Evolutionary conservation across 192 early-diverging fungal species (phyloP).

Genomic region (Umbelopsis isabellina): DNA sequence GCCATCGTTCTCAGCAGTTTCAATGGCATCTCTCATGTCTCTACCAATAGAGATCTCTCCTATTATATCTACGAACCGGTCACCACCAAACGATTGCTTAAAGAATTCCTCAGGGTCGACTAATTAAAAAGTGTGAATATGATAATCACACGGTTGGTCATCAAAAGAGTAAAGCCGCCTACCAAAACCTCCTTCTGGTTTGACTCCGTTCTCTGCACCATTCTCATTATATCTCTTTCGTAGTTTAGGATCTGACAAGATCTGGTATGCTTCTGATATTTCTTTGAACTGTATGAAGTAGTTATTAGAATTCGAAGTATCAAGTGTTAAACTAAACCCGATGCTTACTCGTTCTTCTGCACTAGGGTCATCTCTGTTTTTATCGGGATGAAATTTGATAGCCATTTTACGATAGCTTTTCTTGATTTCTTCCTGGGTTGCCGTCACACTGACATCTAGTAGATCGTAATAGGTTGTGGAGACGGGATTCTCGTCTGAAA

Average conservation of each 20-base stretch:
- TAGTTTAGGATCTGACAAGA: slow-evolving; percentile 89
- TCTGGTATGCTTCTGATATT: slow-evolving; percentile 97
- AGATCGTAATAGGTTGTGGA: slow-evolving; percentile 92
- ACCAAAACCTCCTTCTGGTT: slow-evolving; percentile 69
- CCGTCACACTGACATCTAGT: slow-evolving; percentile 73
- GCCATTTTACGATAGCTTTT: slow-evolving; percentile 90
- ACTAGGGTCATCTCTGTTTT: slow-evolving; percentile 46
- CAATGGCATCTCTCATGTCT: slow-evolving; percentile 86
- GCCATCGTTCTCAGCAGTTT: slow-evolving; percentile 59
- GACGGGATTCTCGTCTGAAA: slow-evolving; percentile 69
- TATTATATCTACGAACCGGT: slow-evolving; percentile 96
- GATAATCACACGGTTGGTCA: background rate
- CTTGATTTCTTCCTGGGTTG: slow-evolving; percentile 86
- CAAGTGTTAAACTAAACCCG: background rate
- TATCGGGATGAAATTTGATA: slow-evolving; percentile 92
- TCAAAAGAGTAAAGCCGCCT: slow-evolving; percentile 15
- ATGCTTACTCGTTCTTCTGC: slow-evolving; percentile 31
- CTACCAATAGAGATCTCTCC: slow-evolving; percentile 96
- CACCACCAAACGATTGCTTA: slow-evolving; percentile 95
- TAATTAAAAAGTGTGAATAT: background rate
- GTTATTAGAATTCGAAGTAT: background rate
- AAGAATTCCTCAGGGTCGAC: slow-evolving; percentile 96
- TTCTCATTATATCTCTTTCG: slow-evolving; percentile 88
- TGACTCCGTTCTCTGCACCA: slow-evolving; percentile 66
- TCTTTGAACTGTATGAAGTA: slow-evolving; percentile 73